These are phyloP conservation scores for Pyrenophora seminiperda DNA, from an alignment of 2,329 filamentous ascomycete genomes.

Conservation along the genomic window DNA sequence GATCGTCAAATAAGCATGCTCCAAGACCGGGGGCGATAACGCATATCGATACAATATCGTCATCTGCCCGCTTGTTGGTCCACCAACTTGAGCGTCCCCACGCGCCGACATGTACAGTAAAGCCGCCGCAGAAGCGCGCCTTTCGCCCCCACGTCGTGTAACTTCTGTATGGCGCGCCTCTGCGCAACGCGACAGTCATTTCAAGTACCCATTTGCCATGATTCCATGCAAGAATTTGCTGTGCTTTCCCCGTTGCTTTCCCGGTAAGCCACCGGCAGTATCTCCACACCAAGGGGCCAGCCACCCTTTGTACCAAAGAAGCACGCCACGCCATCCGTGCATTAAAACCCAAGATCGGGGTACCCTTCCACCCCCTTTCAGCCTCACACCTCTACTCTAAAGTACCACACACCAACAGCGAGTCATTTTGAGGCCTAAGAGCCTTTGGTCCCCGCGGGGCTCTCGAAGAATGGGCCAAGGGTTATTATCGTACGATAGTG, in stretches of 20 bases:
- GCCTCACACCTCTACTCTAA: neutral
- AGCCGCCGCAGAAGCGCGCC: conserved; percentile 7
- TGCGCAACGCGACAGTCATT: neutral
- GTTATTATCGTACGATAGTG: too few species aligned
- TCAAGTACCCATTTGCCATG: neutral
- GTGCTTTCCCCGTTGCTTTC: neutral
- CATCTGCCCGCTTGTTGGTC: neutral
- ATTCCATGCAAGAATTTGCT: conserved; percentile 3
- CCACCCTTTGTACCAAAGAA: conserved; percentile 9
- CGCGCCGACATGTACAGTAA: too few species aligned
- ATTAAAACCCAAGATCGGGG: conserved; percentile 4
- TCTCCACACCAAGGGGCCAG: conserved; percentile 11
- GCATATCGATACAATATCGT: too few species aligned
- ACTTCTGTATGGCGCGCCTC: neutral
- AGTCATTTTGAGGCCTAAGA: conserved; percentile 1
- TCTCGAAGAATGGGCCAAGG: too few species aligned
- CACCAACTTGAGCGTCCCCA: neutral
- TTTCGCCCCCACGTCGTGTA: neutral
- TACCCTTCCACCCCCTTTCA: conserved; percentile 3
- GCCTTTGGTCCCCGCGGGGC: too few species aligned
- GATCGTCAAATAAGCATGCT: neutral
- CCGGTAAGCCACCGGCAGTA: conserved; percentile 15
- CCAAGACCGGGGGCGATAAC: neutral
- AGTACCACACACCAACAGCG: neutral
- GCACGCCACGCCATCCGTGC: conserved; percentile 10